Conservation (phyloP, 805 yeast genomes). For the Yamadazyma sp. region DNA sequence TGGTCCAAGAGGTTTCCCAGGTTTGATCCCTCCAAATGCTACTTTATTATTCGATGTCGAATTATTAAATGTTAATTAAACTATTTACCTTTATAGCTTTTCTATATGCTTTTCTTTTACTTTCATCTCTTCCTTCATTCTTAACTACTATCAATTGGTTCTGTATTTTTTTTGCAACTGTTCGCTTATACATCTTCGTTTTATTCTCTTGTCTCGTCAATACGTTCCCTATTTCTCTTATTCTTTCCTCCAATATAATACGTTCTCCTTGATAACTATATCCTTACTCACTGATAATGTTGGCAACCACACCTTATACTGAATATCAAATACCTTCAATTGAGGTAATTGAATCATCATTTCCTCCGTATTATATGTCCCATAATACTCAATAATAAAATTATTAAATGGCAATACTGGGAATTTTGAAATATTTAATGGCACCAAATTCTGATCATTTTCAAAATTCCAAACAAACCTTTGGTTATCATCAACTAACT, state of each 20-base stretch:
- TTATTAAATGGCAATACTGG: slow-evolving; percentile 64
- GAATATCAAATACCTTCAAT: slow-evolving; percentile 64
- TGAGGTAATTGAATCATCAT: slow-evolving; percentile 48
- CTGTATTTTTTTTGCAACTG: not conserved
- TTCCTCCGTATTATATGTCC: slow-evolving; percentile 9
- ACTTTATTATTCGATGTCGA: slow-evolving; percentile 86
- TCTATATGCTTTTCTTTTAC: not conserved
- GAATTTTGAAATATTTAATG: slow-evolving; percentile 32
- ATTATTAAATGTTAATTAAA: slow-evolving; percentile 53
- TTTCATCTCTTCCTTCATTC: not conserved
- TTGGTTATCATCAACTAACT: slow-evolving; percentile 27
- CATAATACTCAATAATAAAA: slow-evolving; percentile 37
- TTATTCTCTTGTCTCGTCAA: not conserved
- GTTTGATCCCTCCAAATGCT: slow-evolving; percentile 94
- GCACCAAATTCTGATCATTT: slow-evolving; percentile 22
- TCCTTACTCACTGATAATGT: slow-evolving; percentile 23
- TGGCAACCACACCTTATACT: slow-evolving; percentile 62
- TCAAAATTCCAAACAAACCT: slow-evolving; percentile 25
- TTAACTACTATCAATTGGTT: not conserved
- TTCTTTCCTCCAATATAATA: slow-evolving; percentile 14
- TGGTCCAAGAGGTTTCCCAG: slow-evolving; percentile 95
- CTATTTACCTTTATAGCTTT: too few species aligned
- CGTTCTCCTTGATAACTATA: slow-evolving; percentile 15
- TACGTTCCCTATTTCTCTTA: not conserved
- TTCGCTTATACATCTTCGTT: not conserved